phyloP scores from a whole-genome alignment of 345 rosid species.

The Ceriops zippeliana region DNA sequence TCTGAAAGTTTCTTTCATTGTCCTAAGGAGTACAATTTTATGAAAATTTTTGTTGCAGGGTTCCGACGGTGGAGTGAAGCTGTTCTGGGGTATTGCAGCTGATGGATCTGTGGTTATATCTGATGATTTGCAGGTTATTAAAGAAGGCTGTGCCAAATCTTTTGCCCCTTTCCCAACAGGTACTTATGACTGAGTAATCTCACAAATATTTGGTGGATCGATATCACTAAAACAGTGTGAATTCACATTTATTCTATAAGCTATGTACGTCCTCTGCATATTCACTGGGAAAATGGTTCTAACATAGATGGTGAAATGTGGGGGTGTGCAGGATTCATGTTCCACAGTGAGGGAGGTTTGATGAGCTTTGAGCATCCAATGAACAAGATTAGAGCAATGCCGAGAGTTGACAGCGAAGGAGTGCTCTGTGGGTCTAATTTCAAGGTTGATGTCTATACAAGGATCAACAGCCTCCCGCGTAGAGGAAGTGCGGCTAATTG shows the following conservation, averaged over 20 bases:
- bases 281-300: not conserved
- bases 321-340: conserved; percentile 23
- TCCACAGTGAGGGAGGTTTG: conserved; percentile 38
- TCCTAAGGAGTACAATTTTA: not conserved
- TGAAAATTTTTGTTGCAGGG: not conserved
- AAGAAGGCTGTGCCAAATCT: conserved; percentile 59
- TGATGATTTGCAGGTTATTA: conserved; percentile 42
- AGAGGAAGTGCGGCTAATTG: conserved; percentile 48
- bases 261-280: not conserved
- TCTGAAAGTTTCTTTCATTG: too few species aligned
- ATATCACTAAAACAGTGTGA: not conserved
- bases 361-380: conserved; percentile 52
- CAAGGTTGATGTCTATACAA: conserved; percentile 37
- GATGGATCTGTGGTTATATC: conserved; percentile 49
- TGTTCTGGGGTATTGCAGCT: conserved; percentile 49
- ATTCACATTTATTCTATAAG: not conserved
- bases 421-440: conserved; percentile 37
- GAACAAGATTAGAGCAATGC: conserved; percentile 40
- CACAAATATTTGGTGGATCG: not conserved
- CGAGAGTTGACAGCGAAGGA: conserved; percentile 37
- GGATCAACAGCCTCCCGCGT: conserved; percentile 46
- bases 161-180: conserved; percentile 55
- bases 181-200: conserved; percentile 3
- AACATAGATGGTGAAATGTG: not conserved
- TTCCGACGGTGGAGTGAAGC: conserved; percentile 38